These are phyloP conservation scores for Leccinum pallidistipes DNA, from an alignment of 1,284 basidiomycete species.

Conservation along the genomic window DNA sequence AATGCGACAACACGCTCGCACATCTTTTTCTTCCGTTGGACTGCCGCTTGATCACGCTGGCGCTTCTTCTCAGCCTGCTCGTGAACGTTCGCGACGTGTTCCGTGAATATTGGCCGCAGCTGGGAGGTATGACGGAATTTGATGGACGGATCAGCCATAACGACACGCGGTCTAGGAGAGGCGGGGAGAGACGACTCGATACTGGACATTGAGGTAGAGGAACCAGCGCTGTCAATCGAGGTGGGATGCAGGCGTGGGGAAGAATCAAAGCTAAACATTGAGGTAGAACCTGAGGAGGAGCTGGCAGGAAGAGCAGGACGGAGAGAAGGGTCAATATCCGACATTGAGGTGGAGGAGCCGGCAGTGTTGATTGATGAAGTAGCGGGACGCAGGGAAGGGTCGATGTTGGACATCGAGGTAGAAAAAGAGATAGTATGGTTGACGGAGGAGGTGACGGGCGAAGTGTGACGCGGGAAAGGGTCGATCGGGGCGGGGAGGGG, in stretches of 20 bases:
- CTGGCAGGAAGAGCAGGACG: too few species aligned
- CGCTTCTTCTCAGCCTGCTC: background rate
- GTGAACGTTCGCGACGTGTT: constrained; percentile 4
- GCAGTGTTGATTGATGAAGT: background rate
- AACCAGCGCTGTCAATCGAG: background rate
- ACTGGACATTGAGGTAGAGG: background rate
- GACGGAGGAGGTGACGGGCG: background rate
- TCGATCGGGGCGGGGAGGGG: background rate
- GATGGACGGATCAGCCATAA: constrained; percentile 1
- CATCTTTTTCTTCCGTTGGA: background rate
- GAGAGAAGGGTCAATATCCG: background rate
- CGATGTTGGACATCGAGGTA: background rate
- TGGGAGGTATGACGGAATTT: constrained; percentile 2
- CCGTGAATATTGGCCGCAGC: background rate
- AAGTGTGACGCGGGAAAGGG: too few species aligned
- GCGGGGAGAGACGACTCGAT: too few species aligned
- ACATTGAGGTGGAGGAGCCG: background rate
- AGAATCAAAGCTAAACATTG: background rate
- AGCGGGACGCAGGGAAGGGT: background rate
- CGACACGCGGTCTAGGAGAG: background rate
- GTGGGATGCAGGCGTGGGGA: too few species aligned
- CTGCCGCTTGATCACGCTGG: background rate
- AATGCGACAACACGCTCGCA: background rate
- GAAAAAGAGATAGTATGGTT: background rate
- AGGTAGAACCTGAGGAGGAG: background rate